Evolutionary conservation across 2,329 filamentous ascomycete species (phyloP).

Genomic region (Orbilia ellipsospora): DNA sequence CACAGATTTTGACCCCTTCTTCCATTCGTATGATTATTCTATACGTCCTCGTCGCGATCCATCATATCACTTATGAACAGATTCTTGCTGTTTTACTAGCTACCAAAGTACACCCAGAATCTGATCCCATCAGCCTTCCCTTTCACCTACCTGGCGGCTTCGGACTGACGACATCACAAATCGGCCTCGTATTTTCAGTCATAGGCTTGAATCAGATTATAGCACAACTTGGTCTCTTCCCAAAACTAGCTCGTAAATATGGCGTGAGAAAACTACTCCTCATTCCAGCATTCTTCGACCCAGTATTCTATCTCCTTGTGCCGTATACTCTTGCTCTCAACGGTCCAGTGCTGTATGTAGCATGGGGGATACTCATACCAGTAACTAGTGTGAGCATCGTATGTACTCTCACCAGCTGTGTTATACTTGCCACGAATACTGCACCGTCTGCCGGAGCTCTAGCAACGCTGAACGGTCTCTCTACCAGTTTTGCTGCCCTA

Average conservation of each 20-base stretch:
- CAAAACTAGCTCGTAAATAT: conserved; percentile 75
- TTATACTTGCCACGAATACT: conserved; percentile 90
- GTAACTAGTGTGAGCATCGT: conserved; percentile 79
- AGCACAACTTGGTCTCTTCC: conserved; percentile 87
- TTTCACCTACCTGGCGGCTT: conserved; percentile 80
- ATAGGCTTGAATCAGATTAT: conserved; percentile 83
- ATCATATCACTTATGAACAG: conserved; percentile 86
- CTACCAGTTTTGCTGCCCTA: conserved; percentile 81
- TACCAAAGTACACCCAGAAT: conserved; percentile 68
- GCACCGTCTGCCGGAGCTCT: conserved; percentile 79
- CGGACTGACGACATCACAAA: conserved; percentile 76
- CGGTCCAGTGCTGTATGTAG: conserved; percentile 67
- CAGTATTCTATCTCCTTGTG: conserved; percentile 64
- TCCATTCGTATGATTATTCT: conserved; percentile 78
- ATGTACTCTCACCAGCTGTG: conserved; percentile 87
- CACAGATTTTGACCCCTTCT: conserved; percentile 17
- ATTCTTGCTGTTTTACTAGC: conserved; percentile 89
- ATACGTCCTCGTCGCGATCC: conserved; percentile 83
- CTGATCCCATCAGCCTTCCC: conserved; percentile 68
- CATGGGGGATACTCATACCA: conserved; percentile 82
- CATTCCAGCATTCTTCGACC: conserved; percentile 73
- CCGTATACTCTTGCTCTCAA: neutral
- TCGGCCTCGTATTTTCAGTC: conserved; percentile 84
- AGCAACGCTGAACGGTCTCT: conserved; percentile 89
- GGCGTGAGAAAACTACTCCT: conserved; percentile 82